Conservation (phyloP, 2,329 filamentous ascomycete species). For the Verticillium tricorpus region DNA sequence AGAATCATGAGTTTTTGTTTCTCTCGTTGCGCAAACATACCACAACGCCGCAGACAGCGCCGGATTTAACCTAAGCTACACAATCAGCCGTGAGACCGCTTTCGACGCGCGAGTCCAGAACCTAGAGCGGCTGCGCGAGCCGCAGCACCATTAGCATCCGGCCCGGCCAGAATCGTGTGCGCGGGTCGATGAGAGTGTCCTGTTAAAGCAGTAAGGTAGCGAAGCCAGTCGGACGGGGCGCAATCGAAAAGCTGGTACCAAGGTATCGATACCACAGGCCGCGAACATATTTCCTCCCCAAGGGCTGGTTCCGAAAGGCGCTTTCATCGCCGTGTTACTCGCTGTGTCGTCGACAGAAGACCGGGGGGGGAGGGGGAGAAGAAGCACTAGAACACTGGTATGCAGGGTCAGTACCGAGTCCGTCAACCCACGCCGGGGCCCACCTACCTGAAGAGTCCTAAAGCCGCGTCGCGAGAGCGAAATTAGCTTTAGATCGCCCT, state of each 20-base stretch:
- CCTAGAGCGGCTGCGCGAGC: background rate
- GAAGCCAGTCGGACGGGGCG: background rate
- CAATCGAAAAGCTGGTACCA: background rate
- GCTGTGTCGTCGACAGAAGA: background rate
- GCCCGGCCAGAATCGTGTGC: background rate
- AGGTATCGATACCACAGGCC: background rate
- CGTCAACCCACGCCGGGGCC: background rate
- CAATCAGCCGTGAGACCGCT: background rate
- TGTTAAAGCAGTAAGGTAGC: conserved; percentile 3
- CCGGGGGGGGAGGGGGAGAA: background rate
- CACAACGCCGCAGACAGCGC: background rate
- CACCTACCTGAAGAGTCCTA: conserved; percentile 36
- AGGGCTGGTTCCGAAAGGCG: background rate
- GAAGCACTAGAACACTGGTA: background rate
- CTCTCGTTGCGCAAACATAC: background rate
- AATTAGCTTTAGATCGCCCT: conserved; percentile 70
- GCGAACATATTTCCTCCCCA: background rate
- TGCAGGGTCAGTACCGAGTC: background rate
- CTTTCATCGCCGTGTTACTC: background rate
- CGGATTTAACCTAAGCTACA: background rate
- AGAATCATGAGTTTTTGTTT: background rate
- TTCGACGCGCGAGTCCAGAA: background rate
- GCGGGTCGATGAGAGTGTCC: conserved; percentile 7
- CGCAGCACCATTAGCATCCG: background rate
- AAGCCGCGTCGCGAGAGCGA: conserved; percentile 38